These are phyloP conservation scores for Allium sativum DNA, from an alignment of 106 monocot genomes.

Conservation along the genomic window DNA sequence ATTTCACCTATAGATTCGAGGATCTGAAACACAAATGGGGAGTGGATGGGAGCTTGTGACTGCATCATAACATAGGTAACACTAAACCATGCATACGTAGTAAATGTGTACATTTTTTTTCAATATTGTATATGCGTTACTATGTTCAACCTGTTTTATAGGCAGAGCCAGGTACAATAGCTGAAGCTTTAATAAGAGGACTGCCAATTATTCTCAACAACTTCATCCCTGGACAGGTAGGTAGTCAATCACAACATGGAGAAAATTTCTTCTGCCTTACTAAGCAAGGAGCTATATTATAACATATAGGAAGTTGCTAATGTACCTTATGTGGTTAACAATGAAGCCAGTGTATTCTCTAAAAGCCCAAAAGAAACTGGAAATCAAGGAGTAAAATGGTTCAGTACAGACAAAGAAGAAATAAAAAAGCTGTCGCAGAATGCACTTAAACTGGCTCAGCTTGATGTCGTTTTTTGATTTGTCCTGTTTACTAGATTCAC, in stretches of 20 bases:
- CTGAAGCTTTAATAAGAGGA: slow-evolving; percentile 71
- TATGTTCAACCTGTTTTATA: slow-evolving; percentile 4
- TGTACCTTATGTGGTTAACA: slow-evolving; percentile 68
- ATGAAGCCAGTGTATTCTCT: slow-evolving; percentile 55
- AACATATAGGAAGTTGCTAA: slow-evolving; percentile 59
- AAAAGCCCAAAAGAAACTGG: slow-evolving; percentile 62
- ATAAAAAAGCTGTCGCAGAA: slow-evolving; percentile 54
- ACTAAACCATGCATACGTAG: too few relatives aligned
- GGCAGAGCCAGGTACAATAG: slow-evolving; percentile 79
- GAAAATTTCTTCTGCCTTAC: too few relatives aligned
- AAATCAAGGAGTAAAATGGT: slow-evolving; percentile 40
- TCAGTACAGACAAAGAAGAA: slow-evolving; percentile 37
- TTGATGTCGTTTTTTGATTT: slow-evolving; percentile 58
- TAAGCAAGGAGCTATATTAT: too few relatives aligned
- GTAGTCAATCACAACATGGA: background rate
- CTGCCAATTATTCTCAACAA: slow-evolving; percentile 71
- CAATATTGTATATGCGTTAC: background rate
- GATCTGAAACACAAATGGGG: slow-evolving; percentile 74
- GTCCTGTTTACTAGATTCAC: too few relatives aligned
- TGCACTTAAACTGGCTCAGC: slow-evolving; percentile 60
- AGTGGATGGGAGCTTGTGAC: slow-evolving; percentile 82
- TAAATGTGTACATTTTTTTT: background rate
- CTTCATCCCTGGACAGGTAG: slow-evolving; percentile 74
- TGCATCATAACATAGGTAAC: slow-evolving; percentile 47
- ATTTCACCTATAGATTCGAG: slow-evolving; percentile 33